Evolutionary conservation across 78 protist genomes (phyloP).

Genomic region (Speleostelium caveatum): DNA sequence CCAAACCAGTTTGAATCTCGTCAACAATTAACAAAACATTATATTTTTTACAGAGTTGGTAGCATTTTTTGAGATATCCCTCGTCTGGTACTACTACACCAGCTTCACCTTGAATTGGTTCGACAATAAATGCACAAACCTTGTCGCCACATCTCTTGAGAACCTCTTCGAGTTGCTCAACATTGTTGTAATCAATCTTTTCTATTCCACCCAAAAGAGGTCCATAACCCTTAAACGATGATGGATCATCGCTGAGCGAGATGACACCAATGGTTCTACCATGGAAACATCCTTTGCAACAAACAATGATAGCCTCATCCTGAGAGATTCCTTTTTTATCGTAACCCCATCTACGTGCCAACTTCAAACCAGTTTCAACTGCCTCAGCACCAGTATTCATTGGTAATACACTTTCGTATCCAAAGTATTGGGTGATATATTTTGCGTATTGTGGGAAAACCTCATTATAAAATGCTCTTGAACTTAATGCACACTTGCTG

Average conservation of each 20-base stretch:
- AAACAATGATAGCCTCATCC: constrained; percentile 91
- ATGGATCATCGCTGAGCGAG: constrained; percentile 93
- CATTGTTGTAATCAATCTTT: constrained; percentile 85
- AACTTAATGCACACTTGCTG: constrained; percentile 87
- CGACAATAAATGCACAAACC: constrained; percentile 91
- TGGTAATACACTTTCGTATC: constrained; percentile 96
- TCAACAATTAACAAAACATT: constrained; percentile 96
- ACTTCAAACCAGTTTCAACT: constrained; percentile 97
- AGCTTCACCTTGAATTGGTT: constrained; percentile 99
- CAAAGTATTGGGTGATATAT: constrained; percentile 85
- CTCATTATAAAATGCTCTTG: constrained; percentile 98
- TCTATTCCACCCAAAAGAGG: constrained; percentile 88
- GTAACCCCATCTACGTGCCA: constrained; percentile 97
- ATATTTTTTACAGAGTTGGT: constrained; percentile 92
- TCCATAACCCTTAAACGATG: constrained; percentile 82
- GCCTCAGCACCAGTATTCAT: constrained; percentile 99
- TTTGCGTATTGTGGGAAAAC: constrained; percentile 84
- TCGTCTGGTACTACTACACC: constrained; percentile 95
- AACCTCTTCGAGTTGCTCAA: constrained; percentile 84
- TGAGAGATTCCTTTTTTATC: constrained; percentile 88
- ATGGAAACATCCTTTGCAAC: constrained; percentile 91
- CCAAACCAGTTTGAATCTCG: constrained; percentile 98
- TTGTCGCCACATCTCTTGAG: constrained; percentile 70
- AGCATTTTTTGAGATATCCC: constrained; percentile 87
- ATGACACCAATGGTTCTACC: constrained; percentile 97